Conservation (phyloP, 352 stramenopile genomes). For the Nothophytophthora sp. region DNA sequence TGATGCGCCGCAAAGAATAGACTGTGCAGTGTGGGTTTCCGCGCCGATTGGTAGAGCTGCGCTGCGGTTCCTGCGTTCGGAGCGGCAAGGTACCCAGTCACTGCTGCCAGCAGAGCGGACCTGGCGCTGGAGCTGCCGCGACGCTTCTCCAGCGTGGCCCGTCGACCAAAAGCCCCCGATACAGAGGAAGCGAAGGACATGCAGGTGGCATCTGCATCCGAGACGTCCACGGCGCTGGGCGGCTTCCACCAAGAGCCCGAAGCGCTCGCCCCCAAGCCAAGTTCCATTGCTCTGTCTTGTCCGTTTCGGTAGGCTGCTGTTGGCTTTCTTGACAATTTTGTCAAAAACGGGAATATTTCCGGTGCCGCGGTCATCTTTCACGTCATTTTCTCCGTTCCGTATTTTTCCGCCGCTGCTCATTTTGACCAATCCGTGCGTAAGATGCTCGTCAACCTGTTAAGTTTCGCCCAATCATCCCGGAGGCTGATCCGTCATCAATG, state of each 20-base stretch:
- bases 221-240: constrained; percentile 40
- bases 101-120: constrained; percentile 35
- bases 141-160: constrained; percentile 14
- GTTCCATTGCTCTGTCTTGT: no score
- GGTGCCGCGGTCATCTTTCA: no score
- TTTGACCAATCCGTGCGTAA: no score
- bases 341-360: no score
- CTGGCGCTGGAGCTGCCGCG: constrained; percentile 16
- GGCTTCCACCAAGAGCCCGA: constrained; percentile 41
- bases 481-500: no score
- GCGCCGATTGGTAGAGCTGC: constrained; percentile 45
- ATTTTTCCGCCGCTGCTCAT: no score
- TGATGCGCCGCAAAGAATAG: constrained; percentile 51
- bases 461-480: no score
- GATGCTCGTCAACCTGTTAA: no score
- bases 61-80: constrained; percentile 30
- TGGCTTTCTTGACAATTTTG: no score
- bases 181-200: constrained; percentile 34
- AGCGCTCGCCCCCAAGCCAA: constrained; percentile 10
- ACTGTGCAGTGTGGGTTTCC: constrained; percentile 36
- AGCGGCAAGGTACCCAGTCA: constrained; percentile 39
- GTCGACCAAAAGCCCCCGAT: constrained; percentile 10
- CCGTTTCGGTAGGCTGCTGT: no score
- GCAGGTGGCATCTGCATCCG: constrained; percentile 37
- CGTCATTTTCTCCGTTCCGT: no score